phyloP scores from a whole-genome alignment of 306 rosid genomes.

The Heteromeles arbutifolia region DNA sequence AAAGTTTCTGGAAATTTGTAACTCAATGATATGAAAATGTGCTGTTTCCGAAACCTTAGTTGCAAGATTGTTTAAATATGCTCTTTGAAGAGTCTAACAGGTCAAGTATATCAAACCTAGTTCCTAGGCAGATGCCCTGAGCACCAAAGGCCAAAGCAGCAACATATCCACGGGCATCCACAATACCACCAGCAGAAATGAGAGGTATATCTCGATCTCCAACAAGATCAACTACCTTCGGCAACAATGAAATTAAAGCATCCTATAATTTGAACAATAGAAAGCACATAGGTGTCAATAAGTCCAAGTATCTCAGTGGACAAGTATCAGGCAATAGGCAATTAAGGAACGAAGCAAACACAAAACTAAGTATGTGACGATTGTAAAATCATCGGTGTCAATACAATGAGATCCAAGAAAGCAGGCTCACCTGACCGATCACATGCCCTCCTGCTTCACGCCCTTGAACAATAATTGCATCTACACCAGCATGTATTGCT shows the following conservation, averaged over 20 bases:
- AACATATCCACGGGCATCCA: constrained; percentile 73
- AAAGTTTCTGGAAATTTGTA: no score
- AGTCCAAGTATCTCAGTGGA: neutral
- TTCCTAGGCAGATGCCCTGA: constrained; percentile 64
- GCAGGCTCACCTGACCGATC: constrained; percentile 57
- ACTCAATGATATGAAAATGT: no score
- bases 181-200: constrained; percentile 81
- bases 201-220: constrained; percentile 59
- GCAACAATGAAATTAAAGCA: constrained; percentile 56
- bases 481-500: constrained; percentile 62
- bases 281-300: neutral
- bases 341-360: neutral
- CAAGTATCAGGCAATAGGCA: neutral
- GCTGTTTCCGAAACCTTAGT: no score
- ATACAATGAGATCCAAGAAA: constrained; percentile 6
- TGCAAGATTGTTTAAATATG: no score
- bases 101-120: constrained; percentile 45
- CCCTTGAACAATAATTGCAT: constrained; percentile 84
- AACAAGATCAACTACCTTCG: constrained; percentile 74
- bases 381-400: neutral
- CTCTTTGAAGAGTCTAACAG: no score
- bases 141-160: constrained; percentile 94
- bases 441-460: constrained; percentile 95
- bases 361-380: neutral
- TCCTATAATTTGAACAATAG: constrained; percentile 39